These are phyloP conservation scores for Bondarzewia mesenterica DNA, from an alignment of 1,284 basidiomycete species.

Conservation along the genomic window DNA sequence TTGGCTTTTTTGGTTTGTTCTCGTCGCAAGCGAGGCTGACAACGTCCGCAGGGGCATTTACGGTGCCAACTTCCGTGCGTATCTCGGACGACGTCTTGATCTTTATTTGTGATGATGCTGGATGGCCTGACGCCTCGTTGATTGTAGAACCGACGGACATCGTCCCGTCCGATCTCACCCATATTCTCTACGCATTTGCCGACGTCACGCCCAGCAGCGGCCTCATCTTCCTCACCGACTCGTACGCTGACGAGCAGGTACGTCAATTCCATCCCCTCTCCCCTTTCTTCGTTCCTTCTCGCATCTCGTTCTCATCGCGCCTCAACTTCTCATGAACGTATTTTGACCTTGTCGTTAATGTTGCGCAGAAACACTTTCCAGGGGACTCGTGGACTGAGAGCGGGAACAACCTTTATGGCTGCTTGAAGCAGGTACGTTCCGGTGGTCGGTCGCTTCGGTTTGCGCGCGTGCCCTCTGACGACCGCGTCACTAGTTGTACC, in stretches of 20 bases:
- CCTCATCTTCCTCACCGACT: slow-evolving; percentile 64
- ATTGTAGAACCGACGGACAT: slow-evolving; percentile 52
- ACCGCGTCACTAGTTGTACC: slow-evolving; percentile 28
- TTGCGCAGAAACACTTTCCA: slow-evolving; percentile 53
- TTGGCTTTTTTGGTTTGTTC: not conserved
- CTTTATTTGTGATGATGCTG: slow-evolving; percentile 2
- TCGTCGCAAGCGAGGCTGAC: not conserved
- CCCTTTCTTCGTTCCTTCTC: too few species aligned
- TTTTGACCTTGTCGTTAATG: slow-evolving; percentile 1
- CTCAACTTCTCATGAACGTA: not conserved
- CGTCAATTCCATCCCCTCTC: slow-evolving; percentile 11
- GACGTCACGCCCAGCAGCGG: slow-evolving; percentile 68
- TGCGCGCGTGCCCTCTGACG: not conserved
- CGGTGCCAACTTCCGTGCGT: slow-evolving; percentile 67
- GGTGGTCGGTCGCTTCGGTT: not conserved
- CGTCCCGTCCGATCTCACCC: slow-evolving; percentile 49
- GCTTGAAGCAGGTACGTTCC: slow-evolving; percentile 74
- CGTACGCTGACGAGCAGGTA: slow-evolving; percentile 79
- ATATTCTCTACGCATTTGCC: slow-evolving; percentile 83
- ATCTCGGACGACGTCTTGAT: slow-evolving; percentile 2
- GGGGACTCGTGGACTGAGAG: slow-evolving; percentile 53
- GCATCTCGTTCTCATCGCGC: not conserved
- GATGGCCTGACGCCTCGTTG: not conserved
- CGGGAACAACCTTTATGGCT: slow-evolving; percentile 79
- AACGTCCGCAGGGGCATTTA: slow-evolving; percentile 65